Evolutionary conservation across 176 grass and related monocot species (phyloP), one percentile per base, ranked within the genome.

Genomic region (Hsuehochloa calcarea): DNA sequence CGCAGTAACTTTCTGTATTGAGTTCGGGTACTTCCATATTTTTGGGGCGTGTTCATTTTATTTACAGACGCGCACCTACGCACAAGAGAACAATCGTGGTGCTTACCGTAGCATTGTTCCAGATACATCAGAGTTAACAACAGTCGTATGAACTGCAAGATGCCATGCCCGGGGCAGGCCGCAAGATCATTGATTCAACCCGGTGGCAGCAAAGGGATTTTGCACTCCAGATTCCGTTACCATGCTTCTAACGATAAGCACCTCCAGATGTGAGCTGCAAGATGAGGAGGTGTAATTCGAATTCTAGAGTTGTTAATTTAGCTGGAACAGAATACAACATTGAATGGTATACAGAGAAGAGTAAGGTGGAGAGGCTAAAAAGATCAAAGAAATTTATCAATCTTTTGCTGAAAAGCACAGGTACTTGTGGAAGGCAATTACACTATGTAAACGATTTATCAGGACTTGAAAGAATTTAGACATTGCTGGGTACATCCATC

Each of bases 191-290:
- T 45, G 16, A 59, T 60, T 78, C 67, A 74, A 79, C 20, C 44
- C 4, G 49, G 31, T 19, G 34, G 31, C 31, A 54, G 31, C 44
- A 39, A 60, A 68, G 17, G 34, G 31, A 22, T 64, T 81, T 65
- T 68, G 35, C 29, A 72, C 55, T 60, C 29, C 17, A 79, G 74
- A 52, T 27, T 65, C 44, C 68, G 25, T 44, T 61, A 39, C 54
- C 72, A 23, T 60, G 74, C 41, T 67, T 61, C 68, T 17, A n/a
- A 68, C 73, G 47, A 78, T 78, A 37, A 74, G 61, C 77, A 82
- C n/a, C 80, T 40, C 46, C 85, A 79, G 31, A 39, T 51, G 80
- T 78, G 75, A 90, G 74, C 84, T 87, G 89, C 85, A 90, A 84
- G 40, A 83, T 11, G 13, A 84, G 74, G 76, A 84, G 74, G 76